Evolutionary conservation across 345 rosid genomes (phyloP), one percentile per base, ranked within the genome.

Genomic region (Aurinia saxatilis): DNA sequence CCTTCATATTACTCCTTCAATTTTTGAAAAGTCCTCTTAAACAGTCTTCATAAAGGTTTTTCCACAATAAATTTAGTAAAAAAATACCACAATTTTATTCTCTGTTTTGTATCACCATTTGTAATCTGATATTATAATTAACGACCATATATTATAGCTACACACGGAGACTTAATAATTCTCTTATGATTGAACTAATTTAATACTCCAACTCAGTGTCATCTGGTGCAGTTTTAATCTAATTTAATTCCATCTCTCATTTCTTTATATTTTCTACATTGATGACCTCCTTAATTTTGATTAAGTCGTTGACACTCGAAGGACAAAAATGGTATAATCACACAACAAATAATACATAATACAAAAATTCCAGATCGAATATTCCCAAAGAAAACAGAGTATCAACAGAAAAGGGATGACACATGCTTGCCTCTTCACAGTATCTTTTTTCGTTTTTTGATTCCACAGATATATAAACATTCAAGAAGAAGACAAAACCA

Each of bases 331-430:
- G n/a, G 25, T 3, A 0, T 31, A 0, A 10, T 0, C 33, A n/a
- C 19, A 23, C 50, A 23, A n/a, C 1, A 67, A 68, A 68, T 59
- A 60, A 68, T 44, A 53, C 31, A 68, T 8, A 10, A n/a, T 7
- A 23, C 2, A 67, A 30, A 50, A 42, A 33, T 8, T 70, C 63
- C 57, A 70, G 68, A 70, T 45, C 21, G 74, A 54, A 69, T 61
- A 69, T 69, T 69, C 73, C 25, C 50, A 51, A 53, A 38, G 30
- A 61, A n/a, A 38, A 69, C 68, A 69, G 67, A 69, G 62, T 27
- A 44, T 53, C 36, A 69, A 35, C 56, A 68, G 62, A 53, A 14
- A n/a, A 69, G 57, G 57, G 36, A 46, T 70, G 74, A 61, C 68
- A 46, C 68, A 62, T 70, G 68, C n/a, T n/a, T n/a, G n/a, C 74